Percentiles rank a stretch among this genome's conserved stretches.
Conservation (phyloP, 129 eudicot genomes). For the Centrapalus pauciflorus region DNA sequence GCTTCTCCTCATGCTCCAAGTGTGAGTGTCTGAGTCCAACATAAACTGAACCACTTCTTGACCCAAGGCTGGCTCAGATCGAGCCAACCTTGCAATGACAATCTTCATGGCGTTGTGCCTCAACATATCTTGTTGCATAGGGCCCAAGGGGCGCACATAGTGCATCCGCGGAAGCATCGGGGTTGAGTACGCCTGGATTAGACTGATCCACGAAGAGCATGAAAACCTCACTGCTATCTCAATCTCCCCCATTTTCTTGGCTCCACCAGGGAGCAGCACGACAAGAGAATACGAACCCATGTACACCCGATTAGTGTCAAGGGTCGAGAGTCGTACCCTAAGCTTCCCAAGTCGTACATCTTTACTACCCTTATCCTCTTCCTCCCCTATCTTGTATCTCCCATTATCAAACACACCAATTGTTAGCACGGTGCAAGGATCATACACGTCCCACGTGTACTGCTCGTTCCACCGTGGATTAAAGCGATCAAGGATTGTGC, state of each 20-base stretch:
- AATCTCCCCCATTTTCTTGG: slow-evolving; percentile 81
- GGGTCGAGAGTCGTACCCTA: slow-evolving; percentile 73
- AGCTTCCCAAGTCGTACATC: slow-evolving; percentile 86
- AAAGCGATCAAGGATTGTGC: slow-evolving; percentile 77
- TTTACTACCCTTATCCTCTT: slow-evolving; percentile 35
- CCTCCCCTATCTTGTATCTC: slow-evolving; percentile 54
- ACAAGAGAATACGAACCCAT: slow-evolving; percentile 54
- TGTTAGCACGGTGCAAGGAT: slow-evolving; percentile 90
- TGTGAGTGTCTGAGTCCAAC: slow-evolving; percentile 75
- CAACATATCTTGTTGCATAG: slow-evolving; percentile 69
- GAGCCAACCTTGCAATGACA: slow-evolving; percentile 64
- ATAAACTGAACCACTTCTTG: slow-evolving; percentile 91
- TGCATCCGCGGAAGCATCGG: slow-evolving; percentile 95
- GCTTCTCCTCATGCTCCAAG: slow-evolving; percentile 95
- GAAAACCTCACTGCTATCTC: slow-evolving; percentile 79
- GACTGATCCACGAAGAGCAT: slow-evolving; percentile 78
- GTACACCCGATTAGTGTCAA: slow-evolving; percentile 78
- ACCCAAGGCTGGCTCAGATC: slow-evolving; percentile 85
- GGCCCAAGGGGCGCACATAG: slow-evolving; percentile 71
- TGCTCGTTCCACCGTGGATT: slow-evolving; percentile 96
- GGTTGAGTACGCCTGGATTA: slow-evolving; percentile 65
- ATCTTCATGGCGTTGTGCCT: slow-evolving; percentile 80
- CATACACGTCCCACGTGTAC: slow-evolving; percentile 91
- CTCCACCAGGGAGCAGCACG: slow-evolving; percentile 76
- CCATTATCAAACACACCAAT: slow-evolving; percentile 90